Evolutionary conservation across 306 rosid species (phyloP), one percentile per base, ranked within the genome.

Genomic region (Trichosanthes truncata): DNA sequence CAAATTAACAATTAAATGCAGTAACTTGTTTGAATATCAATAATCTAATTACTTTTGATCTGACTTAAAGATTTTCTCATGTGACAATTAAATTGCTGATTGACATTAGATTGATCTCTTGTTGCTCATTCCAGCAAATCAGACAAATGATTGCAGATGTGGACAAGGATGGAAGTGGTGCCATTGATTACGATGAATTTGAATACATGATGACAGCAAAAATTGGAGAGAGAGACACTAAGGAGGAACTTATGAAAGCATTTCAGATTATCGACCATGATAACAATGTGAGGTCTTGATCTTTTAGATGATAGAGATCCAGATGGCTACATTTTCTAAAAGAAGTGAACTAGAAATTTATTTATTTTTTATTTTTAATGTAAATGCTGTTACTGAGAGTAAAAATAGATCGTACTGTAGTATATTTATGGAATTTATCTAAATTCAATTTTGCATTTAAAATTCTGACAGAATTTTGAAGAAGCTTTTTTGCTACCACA

Each of bases 121-220:
- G 31, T 38, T 75, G 68, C 72, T 72, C 72, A 65, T 90, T 88
- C 77, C 96, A 93, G 99, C 97, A 91, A 93, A 93, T 95, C 43
- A 77, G 79, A 48, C 89, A 95, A 90, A 95, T 95, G 99, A 95
- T 93, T 83, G 96, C 97, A 63, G 99, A 95, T 82, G 99, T 95
- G 76, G 97, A 95, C 83, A 95, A 89, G 91, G 99, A 95, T 85
- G 97, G 99, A 26, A 95, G 97, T 84, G 99, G 99, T 79, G 90
- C 96, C 73, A 95, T 95, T 62, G 99, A 93, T 60, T 95, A 90
- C 68, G 97, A 95, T 1, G 99, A 95, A 66, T 95, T 95, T 87
- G 96, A 82, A 81, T 81, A 93, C 84, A 95, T 93, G 99, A 89
- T 95, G 99, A 95, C 99, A 0, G 97, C 93, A 55, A 93, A 95